Base-by-base conservation (phyloP, 2,329 filamentous ascomycete species). In the Colletotrichum sp. region DNA sequence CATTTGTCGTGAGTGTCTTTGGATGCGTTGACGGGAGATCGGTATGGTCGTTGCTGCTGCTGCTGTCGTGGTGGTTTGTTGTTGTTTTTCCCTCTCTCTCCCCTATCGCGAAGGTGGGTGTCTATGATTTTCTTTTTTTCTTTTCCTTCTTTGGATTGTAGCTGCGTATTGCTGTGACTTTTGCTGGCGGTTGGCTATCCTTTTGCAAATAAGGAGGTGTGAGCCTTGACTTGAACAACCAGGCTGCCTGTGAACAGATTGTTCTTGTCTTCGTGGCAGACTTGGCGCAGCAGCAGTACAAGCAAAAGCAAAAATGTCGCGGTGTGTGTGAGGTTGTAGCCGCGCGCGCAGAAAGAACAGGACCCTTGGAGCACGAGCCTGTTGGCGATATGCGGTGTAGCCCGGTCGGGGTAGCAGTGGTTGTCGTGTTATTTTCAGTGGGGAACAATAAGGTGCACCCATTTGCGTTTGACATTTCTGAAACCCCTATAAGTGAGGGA, bases 311-410 rank as follows among this genome's bases (percentile, higher is more conserved):
- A 59, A 48, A 60, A 64, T 12, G 66, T 43, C 66, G 66, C 52
- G 24, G 52, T 30, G 30, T 55, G 39, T 68, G 52, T 18, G 52
- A 68, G 66, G 52, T 60, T 68, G 52, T 39, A 24, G 34, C 28
- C 57, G 68, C 68, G 57, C 34, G 24, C 34, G 24, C 21, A 63
- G 65, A 61, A 59, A 43, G 12, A n/a, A 61, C 6, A 13, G 68
- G 57, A 70, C 68, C 68, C 57, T 63, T 63, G 57, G 68, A 63
- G 68, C 68, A 70, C 57, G 26, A 55, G 68, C 68, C 68, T 63
- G 57, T 63, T 63, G 36, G 57, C 57, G 68, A 70, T 63, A 61
- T 70, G 68, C 57, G 57, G 68, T 70, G 68, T 52, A 52, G 55
- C 57, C 30, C 43, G 48, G 57, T 70, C 26, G 28, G 68, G 68